Percentiles rank a stretch among this genome's conserved stretches.
phyloP scores from a whole-genome alignment of 192 early-diverging fungal species.

The Phlyctochytrium planicorne region DNA sequence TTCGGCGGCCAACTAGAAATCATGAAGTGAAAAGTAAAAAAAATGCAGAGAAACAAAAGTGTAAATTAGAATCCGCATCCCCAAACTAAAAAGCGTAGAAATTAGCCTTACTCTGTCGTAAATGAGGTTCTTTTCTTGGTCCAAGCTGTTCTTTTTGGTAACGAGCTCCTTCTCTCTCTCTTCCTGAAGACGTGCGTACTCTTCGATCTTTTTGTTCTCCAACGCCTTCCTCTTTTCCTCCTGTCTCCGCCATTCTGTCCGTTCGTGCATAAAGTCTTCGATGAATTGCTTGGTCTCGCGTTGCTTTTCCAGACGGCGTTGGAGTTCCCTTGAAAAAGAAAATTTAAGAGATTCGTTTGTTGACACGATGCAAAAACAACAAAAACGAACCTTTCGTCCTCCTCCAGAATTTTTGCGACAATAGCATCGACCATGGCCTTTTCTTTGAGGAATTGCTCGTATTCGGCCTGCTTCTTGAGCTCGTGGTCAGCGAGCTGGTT shows the following conservation, averaged over 20 bases:
- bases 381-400: conserved; percentile 49
- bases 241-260: conserved; percentile 42
- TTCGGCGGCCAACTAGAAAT: conserved; percentile 47
- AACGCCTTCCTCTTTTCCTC: conserved; percentile 38
- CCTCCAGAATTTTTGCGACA: conserved; percentile 50
- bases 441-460: conserved; percentile 57
- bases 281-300: conserved; percentile 57
- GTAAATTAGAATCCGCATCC: no score
- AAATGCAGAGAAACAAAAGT: neutral
- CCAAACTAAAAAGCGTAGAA: conserved; percentile 1
- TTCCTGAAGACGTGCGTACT: conserved; percentile 45
- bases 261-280: conserved; percentile 49
- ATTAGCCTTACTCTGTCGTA: conserved; percentile 45
- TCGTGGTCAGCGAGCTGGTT: conserved; percentile 51
- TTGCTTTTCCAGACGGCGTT: conserved; percentile 49
- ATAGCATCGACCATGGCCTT: conserved; percentile 62
- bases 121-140: conserved; percentile 45
- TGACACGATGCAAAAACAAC: conserved; percentile 1
- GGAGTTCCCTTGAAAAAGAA: conserved; percentile 42
- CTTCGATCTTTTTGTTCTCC: conserved; percentile 53
- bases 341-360: neutral
- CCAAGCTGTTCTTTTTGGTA: conserved; percentile 38
- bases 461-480: conserved; percentile 45
- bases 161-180: conserved; percentile 38
- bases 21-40: neutral